phyloP scores from a whole-genome alignment of 2,329 filamentous ascomycete species.

The Exophiala xenobiotica region DNA sequence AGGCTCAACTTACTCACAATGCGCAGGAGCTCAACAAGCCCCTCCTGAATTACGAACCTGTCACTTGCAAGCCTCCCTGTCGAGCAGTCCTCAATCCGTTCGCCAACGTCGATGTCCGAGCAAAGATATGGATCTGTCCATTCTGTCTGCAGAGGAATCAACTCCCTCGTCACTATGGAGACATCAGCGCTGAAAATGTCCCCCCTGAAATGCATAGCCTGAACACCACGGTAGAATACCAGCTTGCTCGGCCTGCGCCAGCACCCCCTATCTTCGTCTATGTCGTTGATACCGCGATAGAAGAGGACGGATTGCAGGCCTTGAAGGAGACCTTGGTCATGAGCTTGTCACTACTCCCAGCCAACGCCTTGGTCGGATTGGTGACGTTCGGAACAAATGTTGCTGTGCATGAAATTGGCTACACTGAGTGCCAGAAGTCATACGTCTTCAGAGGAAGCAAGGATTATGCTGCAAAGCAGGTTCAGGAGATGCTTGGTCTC shows the following conservation, averaged over 20 bases:
- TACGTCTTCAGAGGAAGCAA: slow-evolving; percentile 98
- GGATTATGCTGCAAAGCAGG: slow-evolving; percentile 96
- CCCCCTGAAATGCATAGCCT: slow-evolving; percentile 64
- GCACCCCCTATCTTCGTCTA: slow-evolving; percentile 67
- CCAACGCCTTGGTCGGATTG: slow-evolving; percentile 63
- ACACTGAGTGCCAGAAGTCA: slow-evolving; percentile 96
- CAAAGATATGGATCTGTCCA: slow-evolving; percentile 67
- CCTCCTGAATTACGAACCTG: slow-evolving; percentile 89
- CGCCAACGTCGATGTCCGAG: slow-evolving; percentile 70
- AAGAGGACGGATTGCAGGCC: slow-evolving; percentile 66
- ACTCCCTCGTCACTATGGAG: slow-evolving; percentile 67
- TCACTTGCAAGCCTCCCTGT: slow-evolving; percentile 94
- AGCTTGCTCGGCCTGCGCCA: slow-evolving; percentile 60
- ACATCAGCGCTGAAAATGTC: slow-evolving; percentile 65
- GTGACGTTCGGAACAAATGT: slow-evolving; percentile 86
- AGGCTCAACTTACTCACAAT: slow-evolving; percentile 75
- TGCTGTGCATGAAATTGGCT: slow-evolving; percentile 91
- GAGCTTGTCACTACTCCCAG: slow-evolving; percentile 63
- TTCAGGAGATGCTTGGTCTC: slow-evolving; percentile 98
- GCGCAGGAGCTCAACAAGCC: slow-evolving; percentile 83
- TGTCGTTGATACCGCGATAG: slow-evolving; percentile 68
- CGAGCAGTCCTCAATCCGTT: slow-evolving; percentile 95
- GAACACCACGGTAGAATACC: slow-evolving; percentile 67
- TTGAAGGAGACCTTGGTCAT: slow-evolving; percentile 67
- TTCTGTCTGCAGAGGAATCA: slow-evolving; percentile 67